These are phyloP conservation scores for Gynostemma pentaphyllum DNA, from an alignment of 306 rosid genomes.

Conservation along the genomic window DNA sequence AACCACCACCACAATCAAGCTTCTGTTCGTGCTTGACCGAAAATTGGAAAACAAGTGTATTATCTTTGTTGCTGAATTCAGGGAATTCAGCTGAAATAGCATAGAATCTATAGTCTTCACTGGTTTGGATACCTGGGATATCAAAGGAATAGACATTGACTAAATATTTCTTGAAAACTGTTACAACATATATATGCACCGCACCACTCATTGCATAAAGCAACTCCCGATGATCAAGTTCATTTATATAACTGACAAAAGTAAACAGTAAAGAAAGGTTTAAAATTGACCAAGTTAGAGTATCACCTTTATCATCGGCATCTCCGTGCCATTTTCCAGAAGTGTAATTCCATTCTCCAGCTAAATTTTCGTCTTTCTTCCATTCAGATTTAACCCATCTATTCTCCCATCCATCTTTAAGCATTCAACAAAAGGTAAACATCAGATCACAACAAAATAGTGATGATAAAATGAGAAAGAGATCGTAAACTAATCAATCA, in stretches of 20 bases:
- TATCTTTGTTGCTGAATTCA: constrained; percentile 89
- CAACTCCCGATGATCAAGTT: background rate
- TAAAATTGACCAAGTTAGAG: background rate
- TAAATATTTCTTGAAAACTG: background rate
- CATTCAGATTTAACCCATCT: constrained; percentile 94
- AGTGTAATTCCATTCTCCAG: constrained; percentile 96
- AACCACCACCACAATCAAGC: constrained; percentile 99
- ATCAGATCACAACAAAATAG: background rate
- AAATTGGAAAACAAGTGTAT: constrained; percentile 79
- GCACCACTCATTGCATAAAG: background rate
- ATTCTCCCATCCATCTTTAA: constrained; percentile 85
- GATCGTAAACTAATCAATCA: background rate
- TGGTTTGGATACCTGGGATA: constrained; percentile 80
- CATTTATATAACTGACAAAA: too few species aligned
- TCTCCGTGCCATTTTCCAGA: constrained; percentile 95
- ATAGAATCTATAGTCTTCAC: constrained; percentile 88
- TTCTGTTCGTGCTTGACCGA: constrained; percentile 97
- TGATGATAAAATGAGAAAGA: background rate
- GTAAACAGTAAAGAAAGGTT: background rate
- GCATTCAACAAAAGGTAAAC: constrained; percentile 17
- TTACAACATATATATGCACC: background rate
- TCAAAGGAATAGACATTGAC: background rate
- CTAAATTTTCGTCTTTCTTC: constrained; percentile 76
- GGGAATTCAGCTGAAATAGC: constrained; percentile 97
- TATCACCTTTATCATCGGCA: constrained; percentile 64